These are phyloP conservation scores for Amauroascus niger DNA, from an alignment of 2,329 filamentous ascomycete genomes.

Conservation along the genomic window DNA sequence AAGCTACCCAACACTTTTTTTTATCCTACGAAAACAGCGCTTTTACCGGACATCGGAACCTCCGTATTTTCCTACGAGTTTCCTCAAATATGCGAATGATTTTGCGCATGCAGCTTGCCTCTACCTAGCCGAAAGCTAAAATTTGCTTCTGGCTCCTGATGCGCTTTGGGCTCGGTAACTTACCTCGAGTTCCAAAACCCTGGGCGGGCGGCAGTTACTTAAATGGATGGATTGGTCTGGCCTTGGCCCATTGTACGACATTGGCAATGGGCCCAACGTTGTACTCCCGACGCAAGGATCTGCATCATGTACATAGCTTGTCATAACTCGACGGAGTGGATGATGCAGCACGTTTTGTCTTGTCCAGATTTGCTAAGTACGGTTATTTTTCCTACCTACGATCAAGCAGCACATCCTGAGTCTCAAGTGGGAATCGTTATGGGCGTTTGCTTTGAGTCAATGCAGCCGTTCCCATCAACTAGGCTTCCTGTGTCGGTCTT, in stretches of 20 bases:
- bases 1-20: not conserved
- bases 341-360: not conserved
- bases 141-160: not conserved
- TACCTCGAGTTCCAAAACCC: not conserved
- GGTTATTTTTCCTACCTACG: too few relatives aligned
- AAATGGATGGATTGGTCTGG: not conserved
- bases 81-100: not conserved
- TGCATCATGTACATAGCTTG: not conserved
- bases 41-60: not conserved
- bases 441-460: too few relatives aligned
- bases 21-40: not conserved
- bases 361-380: not conserved
- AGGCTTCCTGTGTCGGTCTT: too few relatives aligned
- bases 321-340: not conserved
- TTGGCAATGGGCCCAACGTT: not conserved
- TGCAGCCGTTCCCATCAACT: too few relatives aligned
- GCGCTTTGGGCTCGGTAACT: not conserved
- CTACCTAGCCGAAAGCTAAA: not conserved
- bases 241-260: not conserved
- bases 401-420: too few relatives aligned
- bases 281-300: not conserved
- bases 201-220: not conserved
- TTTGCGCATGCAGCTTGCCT: not conserved
- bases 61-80: not conserved
- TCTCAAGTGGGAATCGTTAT: too few relatives aligned